A percentile compares a stretch with the other conserved stretches of the same genome.
These are phyloP conservation scores for Aureobasidium namibiae DNA, from an alignment of 2,329 filamentous ascomycete species.

Conservation along the genomic window DNA sequence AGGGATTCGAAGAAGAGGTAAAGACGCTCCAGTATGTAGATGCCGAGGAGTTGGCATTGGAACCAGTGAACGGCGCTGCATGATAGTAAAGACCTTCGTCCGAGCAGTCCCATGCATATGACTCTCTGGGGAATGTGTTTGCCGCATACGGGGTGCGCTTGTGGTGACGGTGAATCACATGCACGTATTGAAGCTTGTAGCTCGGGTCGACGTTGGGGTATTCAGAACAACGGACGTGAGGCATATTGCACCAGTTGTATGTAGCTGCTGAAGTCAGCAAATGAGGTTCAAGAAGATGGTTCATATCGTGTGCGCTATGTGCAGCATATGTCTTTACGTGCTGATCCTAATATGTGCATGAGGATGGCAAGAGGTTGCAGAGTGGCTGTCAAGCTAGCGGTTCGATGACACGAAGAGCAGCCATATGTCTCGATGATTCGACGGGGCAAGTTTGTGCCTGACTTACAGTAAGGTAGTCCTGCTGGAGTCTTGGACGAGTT, in stretches of 20 bases:
- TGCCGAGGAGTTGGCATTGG: conserved; percentile 41
- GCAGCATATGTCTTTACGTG: background rate
- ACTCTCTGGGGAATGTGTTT: conserved; percentile 68
- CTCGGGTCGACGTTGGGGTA: conserved; percentile 47
- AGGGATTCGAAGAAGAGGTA: conserved; percentile 57
- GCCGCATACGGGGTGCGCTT: conserved; percentile 73
- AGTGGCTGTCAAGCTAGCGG: background rate
- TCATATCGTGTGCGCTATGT: background rate
- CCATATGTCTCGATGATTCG: background rate
- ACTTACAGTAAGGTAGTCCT: conserved; percentile 39
- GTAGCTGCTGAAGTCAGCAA: conserved; percentile 21
- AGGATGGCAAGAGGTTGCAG: too few species aligned
- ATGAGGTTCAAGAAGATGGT: background rate
- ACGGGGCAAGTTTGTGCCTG: too few species aligned
- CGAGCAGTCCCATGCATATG: conserved; percentile 64
- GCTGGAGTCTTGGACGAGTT: conserved; percentile 55
- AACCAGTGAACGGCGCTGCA: conserved; percentile 42
- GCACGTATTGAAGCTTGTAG: conserved; percentile 66
- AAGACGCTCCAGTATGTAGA: conserved; percentile 59
- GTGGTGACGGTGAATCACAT: conserved; percentile 77
- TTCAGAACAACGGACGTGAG: conserved; percentile 61
- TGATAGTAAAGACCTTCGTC: conserved; percentile 64
- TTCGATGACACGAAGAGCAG: background rate
- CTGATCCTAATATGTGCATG: background rate
- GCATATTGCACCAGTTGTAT: conserved; percentile 86